Evolutionary conservation across 1,139 yeast species (phyloP).

Genomic region (Debaryomyces fabryi): DNA sequence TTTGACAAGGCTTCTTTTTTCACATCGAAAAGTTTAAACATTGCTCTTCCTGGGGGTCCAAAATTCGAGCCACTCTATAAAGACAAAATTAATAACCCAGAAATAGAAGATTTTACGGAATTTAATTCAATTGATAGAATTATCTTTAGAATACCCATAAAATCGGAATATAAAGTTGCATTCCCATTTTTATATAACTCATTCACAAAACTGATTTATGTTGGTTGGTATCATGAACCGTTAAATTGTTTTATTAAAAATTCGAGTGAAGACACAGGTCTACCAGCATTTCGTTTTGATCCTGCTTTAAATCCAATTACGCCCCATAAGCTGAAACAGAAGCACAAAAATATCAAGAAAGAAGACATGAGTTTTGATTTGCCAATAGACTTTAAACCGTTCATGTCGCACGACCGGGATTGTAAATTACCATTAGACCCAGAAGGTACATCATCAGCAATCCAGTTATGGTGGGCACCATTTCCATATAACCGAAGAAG

Average conservation of each 20-base stretch:
- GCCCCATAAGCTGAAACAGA: constrained; percentile 28
- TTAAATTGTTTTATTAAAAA: constrained; percentile 46
- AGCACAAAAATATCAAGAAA: constrained; percentile 21
- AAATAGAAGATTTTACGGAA: constrained; percentile 79
- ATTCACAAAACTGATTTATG: constrained; percentile 63
- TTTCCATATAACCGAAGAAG: constrained; percentile 78
- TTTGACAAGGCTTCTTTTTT: constrained; percentile 79
- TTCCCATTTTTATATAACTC: constrained; percentile 86
- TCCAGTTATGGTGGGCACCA: constrained; percentile 77
- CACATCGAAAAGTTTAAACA: constrained; percentile 88
- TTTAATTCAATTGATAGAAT: constrained; percentile 87
- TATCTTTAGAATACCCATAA: constrained; percentile 72
- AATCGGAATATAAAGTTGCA: constrained; percentile 85
- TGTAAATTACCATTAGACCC: constrained; percentile 32
- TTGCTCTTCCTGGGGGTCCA: constrained; percentile 94
- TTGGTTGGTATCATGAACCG: constrained; percentile 67
- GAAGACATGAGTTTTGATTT: constrained; percentile 40
- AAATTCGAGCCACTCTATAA: constrained; percentile 88
- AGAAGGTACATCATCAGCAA: constrained; percentile 55
- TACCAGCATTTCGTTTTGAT: constrained; percentile 60
- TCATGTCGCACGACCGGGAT: constrained; percentile 41
- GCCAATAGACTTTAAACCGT: constrained; percentile 47
- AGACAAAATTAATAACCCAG: constrained; percentile 57
- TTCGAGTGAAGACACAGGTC: constrained; percentile 47
- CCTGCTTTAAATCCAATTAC: constrained; percentile 59